Base-by-base conservation (phyloP, 148 eudicot species). In the Hydrangea macrophylla region DNA sequence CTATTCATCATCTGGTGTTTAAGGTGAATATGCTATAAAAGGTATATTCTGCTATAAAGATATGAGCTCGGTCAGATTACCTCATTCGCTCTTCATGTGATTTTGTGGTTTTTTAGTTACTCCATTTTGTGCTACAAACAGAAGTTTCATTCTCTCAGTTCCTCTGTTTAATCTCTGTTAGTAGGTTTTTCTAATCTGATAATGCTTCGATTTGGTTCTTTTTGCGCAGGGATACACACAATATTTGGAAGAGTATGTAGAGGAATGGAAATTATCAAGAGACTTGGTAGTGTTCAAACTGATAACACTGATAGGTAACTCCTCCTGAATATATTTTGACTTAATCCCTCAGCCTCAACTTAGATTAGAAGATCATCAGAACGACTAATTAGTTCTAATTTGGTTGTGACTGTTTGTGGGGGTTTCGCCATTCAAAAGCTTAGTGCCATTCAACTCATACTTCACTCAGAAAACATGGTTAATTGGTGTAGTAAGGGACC, bases 251-350 rank as follows among this genome's bases (percentile, higher is more conserved):
- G 98, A 77, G 88, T 94, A 65, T 85, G 89, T 45, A 80, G 67
- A 60, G 97, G 98, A 76, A 88, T 94, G 97, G 96, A 94, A 76
- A 89, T 94, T 54, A 68, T 94, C 64, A 94, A 94, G 84, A 89
- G 97, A 74, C 96, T 90, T 31, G 97, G 97, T 45, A 93, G 92
- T 75, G 96, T 94, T 67, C 98, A 90, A 71, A 94, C 98, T 20
- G 93, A 94, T 77, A 94, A 90, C 70, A 90, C 82, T 36, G 98
- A 94, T 69, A 80, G 98, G 96, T 93, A 64, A 39, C 63, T 72
- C 30, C 24, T n/a, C 35, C 2, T 12, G 26, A 10, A 11, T 28
- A 3, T 66, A 62, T 65, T 27, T 65, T 9, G 13, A 20, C 36
- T 2, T 25, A 7, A 11, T 54, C 66, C 22, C 24, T 55, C 20